These are phyloP conservation scores for Salix suchowensis DNA, from an alignment of 345 rosid species.

Conservation along the genomic window DNA sequence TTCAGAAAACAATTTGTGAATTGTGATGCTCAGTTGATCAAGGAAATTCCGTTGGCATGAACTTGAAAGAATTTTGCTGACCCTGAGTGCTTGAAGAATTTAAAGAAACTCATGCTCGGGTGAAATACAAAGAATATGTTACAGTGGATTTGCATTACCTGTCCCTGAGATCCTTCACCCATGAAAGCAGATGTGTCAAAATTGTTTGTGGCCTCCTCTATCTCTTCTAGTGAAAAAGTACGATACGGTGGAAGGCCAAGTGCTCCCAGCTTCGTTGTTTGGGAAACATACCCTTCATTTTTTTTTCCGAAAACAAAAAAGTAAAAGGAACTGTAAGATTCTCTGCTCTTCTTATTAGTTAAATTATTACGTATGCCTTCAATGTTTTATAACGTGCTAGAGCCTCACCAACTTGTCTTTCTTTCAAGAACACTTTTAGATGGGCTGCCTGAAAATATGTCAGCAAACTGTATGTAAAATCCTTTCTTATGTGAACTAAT, in stretches of 20 bases:
- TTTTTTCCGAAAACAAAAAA: neutral
- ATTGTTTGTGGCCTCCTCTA: conserved; percentile 77
- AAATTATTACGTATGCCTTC: neutral
- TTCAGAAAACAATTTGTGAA: neutral
- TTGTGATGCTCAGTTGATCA: neutral
- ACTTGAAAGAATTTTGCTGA: neutral
- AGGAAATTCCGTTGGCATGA: neutral
- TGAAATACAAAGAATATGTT: neutral
- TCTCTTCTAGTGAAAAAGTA: conserved; percentile 79
- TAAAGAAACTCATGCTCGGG: neutral
- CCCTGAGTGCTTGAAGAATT: neutral
- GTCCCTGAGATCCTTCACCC: conserved; percentile 93
- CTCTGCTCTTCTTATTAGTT: neutral
- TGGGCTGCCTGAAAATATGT: neutral
- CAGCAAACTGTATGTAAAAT: neutral
- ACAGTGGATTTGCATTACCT: conserved; percentile 38
- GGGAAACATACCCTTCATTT: conserved; percentile 75
- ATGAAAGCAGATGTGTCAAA: conserved; percentile 84
- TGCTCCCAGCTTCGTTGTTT: conserved; percentile 80
- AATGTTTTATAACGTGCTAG: neutral
- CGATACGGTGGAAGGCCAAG: conserved; percentile 86
- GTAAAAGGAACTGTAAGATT: neutral
- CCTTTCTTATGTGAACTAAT: neutral
- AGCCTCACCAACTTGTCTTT: neutral
- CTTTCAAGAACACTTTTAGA: neutral